phyloP scores from a whole-genome alignment of 129 eudicot genomes.

The Chrysanthemum seticuspe region DNA sequence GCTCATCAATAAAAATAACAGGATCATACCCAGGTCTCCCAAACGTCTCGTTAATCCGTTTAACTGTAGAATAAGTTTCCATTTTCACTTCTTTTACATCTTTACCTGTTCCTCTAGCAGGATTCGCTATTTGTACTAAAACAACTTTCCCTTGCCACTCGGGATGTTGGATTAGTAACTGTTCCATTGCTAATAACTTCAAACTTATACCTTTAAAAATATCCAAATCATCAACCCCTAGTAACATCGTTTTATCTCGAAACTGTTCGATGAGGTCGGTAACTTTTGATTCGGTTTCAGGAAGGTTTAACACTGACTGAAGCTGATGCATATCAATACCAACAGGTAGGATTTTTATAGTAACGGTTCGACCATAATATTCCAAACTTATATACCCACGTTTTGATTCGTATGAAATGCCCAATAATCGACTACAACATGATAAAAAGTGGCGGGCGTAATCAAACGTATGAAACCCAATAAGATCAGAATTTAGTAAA shows the following conservation, averaged over 20 bases:
- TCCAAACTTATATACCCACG: slow-evolving; percentile 83
- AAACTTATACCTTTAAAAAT: slow-evolving; percentile 82
- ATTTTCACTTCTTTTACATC: slow-evolving; percentile 78
- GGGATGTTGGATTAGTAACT: slow-evolving; percentile 68
- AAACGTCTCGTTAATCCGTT: slow-evolving; percentile 57
- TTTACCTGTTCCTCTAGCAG: slow-evolving; percentile 83
- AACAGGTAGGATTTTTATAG: slow-evolving; percentile 76
- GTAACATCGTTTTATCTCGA: slow-evolving; percentile 51
- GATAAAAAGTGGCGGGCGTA: slow-evolving; percentile 84
- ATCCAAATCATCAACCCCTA: slow-evolving; percentile 86
- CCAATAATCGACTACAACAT: slow-evolving; percentile 77
- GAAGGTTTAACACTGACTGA: slow-evolving; percentile 56
- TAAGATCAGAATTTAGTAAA: slow-evolving; percentile 70
- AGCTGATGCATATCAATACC: slow-evolving; percentile 85
- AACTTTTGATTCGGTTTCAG: slow-evolving; percentile 69
- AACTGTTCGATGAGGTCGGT: slow-evolving; percentile 55
- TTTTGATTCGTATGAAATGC: slow-evolving; percentile 73
- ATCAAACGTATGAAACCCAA: slow-evolving; percentile 90
- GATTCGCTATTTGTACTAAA: slow-evolving; percentile 83
- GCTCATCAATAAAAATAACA: slow-evolving; percentile 58
- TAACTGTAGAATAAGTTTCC: slow-evolving; percentile 62
- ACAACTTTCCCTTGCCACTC: slow-evolving; percentile 84
- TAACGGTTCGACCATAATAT: slow-evolving; percentile 81
- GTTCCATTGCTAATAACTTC: slow-evolving; percentile 81
- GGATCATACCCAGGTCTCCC: slow-evolving; percentile 74